A percentile compares a stretch with the other conserved stretches of the same genome.
Evolutionary conservation across 2,329 filamentous ascomycete genomes (phyloP).

Genomic region (Nigrospora osmanthi): DNA sequence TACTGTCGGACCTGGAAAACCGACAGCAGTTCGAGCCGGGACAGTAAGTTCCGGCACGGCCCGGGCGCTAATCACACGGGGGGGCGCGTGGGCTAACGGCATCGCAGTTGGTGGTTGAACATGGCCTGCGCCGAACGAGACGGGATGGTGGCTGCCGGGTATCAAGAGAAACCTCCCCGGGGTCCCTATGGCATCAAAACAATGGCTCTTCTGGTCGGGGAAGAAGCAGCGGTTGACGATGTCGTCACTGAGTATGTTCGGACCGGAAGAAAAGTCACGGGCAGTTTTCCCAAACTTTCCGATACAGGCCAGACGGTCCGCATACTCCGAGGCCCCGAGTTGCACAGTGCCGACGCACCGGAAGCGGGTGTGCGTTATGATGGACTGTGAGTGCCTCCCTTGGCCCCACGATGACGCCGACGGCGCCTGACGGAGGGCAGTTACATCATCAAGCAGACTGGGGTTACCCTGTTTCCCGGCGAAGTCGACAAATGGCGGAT

Average conservation of each 20-base stretch:
- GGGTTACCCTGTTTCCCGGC: too few species aligned
- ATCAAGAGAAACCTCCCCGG: slow-evolving; percentile 33
- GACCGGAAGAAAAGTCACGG: slow-evolving; percentile 33
- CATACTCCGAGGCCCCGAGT: slow-evolving; percentile 41
- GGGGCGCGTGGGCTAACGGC: slow-evolving; percentile 10
- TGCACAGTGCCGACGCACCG: slow-evolving; percentile 45
- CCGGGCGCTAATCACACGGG: not conserved
- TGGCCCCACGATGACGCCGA: too few species aligned
- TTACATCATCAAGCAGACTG: too few species aligned
- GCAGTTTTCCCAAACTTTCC: slow-evolving; percentile 39
- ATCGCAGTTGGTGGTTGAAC: slow-evolving; percentile 49
- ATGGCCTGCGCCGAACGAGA: slow-evolving; percentile 48
- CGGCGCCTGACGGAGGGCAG: too few species aligned
- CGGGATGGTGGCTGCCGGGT: slow-evolving; percentile 38
- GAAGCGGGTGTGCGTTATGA: slow-evolving; percentile 47
- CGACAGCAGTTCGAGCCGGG: slow-evolving; percentile 37
- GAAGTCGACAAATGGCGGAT: too few species aligned
- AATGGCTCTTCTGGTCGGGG: slow-evolving; percentile 43
- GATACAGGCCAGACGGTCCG: slow-evolving; percentile 41
- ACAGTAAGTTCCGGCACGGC: slow-evolving; percentile 29
- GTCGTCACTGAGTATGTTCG: slow-evolving; percentile 33
- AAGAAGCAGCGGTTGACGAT: slow-evolving; percentile 32
- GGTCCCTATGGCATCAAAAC: slow-evolving; percentile 36
- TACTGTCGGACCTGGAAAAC: slow-evolving; percentile 29
- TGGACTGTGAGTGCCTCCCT: slow-evolving; percentile 39